Evolutionary conservation across 345 rosid species (phyloP), one percentile per base, ranked within the genome.

Genomic region (Sonneratia caseolaris): DNA sequence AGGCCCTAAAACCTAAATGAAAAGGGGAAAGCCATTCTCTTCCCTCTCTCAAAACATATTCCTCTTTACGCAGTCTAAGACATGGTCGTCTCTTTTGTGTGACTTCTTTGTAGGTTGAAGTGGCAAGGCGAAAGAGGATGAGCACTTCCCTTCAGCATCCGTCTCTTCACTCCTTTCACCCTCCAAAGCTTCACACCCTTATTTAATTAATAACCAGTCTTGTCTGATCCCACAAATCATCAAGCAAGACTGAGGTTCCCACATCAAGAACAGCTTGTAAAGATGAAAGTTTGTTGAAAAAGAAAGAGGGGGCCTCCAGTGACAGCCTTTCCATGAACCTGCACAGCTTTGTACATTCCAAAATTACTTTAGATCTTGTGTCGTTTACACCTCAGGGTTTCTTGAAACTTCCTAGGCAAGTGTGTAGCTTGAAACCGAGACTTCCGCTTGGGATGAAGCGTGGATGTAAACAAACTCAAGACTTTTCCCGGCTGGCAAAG

Each of bases 41-140:
- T 61, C 66, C 66, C 66, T 61, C 27, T 61, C 66, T 62, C 37
- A 62, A 62, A 27, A 35, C 66, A 62, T 80, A 78, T 70, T 45
- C 32, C 69, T 11, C 24, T 37, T 67, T 37, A 67, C 69, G 38
- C 22, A 38, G 16, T 67, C 51, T 21, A 68, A 48, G 55, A 68
- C 37, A 48, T 18, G 27, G 51, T 12, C 27, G 42, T 19, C 49
- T 13, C 1, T 24, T 67, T 15, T 66, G 22, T 66, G 21, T 32
- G 38, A 27, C 12, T 5, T 5, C 38, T 18, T 16, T 12, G 24
- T 3, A 14, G 66, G 19, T 42, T 42, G 70, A 75, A 81, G 65
- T 79, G 78, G 15, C 11, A 89, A 82, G 88, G 88, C 80, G 90
- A 89, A 88, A 95, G 97, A 90, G 99, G 99, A 95, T 92, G 97